phyloP scores from a whole-genome alignment of 176 grass and related monocot species.

The Thalia dealbata region DNA sequence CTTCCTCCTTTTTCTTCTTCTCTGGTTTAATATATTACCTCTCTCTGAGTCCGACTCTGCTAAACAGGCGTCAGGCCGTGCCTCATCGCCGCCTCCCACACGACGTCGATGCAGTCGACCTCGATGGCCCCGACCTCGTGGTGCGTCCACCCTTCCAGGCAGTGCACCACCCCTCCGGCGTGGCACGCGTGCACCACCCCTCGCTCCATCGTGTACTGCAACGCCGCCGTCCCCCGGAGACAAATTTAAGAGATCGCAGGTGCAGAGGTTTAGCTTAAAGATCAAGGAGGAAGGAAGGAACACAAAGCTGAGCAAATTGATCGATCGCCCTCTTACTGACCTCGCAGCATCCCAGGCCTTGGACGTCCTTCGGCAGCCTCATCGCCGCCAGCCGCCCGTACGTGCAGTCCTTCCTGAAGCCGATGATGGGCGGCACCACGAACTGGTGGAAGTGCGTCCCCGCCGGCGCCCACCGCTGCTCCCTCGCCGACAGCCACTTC shows the following conservation, averaged over 20 bases:
- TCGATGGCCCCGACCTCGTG: slow-evolving; percentile 94
- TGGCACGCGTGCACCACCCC: slow-evolving; percentile 97
- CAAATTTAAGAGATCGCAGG: too few species aligned
- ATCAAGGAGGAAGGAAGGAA: too few species aligned
- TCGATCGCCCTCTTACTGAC: too few species aligned
- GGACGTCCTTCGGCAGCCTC: slow-evolving; percentile 81
- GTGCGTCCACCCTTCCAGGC: slow-evolving; percentile 81
- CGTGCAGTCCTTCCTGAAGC: slow-evolving; percentile 75
- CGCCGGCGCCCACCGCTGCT: slow-evolving; percentile 69
- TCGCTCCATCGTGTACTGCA: slow-evolving; percentile 82
- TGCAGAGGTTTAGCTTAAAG: too few species aligned
- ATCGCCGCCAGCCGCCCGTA: slow-evolving; percentile 86
- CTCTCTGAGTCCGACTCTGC: neutral
- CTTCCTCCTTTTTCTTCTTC: too few species aligned
- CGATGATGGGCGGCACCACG: slow-evolving; percentile 81
- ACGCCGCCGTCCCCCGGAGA: too few species aligned
- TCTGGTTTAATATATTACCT: too few species aligned
- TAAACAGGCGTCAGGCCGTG: slow-evolving; percentile 58
- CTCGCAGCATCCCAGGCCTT: slow-evolving; percentile 73
- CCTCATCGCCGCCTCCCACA: slow-evolving; percentile 73
- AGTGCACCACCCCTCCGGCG: slow-evolving; percentile 87
- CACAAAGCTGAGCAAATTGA: too few species aligned
- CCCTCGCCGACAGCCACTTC: slow-evolving; percentile 72
- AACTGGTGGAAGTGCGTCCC: slow-evolving; percentile 99
- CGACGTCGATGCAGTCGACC: slow-evolving; percentile 72